Evolutionary conservation across 2,329 filamentous ascomycete species (phyloP).

Genomic region (Nemania sp.): DNA sequence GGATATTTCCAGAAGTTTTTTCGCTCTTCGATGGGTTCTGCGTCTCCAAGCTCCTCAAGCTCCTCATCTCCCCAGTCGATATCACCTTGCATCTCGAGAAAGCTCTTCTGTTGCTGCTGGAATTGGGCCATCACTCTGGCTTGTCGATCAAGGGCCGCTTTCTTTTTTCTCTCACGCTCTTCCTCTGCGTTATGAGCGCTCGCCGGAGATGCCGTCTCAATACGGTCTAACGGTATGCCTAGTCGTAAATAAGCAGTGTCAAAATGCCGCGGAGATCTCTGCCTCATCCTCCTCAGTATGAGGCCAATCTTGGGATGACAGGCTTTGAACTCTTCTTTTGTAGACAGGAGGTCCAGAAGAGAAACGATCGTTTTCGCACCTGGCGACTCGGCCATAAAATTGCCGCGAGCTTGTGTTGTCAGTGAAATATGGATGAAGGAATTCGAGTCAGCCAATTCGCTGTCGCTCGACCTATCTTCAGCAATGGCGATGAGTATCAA

Average conservation of each 20-base stretch:
- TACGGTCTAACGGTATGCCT: constrained; percentile 73
- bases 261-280: constrained; percentile 77
- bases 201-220: constrained; percentile 83
- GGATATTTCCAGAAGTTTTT: constrained; percentile 89
- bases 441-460: constrained; percentile 51
- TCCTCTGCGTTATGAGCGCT: constrained; percentile 66
- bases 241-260: constrained; percentile 66
- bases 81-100: constrained; percentile 84
- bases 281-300: constrained; percentile 82
- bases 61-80: constrained; percentile 91
- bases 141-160: constrained; percentile 85
- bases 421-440: constrained; percentile 79
- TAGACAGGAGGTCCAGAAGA: constrained; percentile 64
- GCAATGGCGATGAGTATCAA: constrained; percentile 82
- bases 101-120: constrained; percentile 95
- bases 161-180: constrained; percentile 84
- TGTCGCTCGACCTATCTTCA: constrained; percentile 72
- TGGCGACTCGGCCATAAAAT: constrained; percentile 61
- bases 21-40: constrained; percentile 63
- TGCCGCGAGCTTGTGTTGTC: constrained; percentile 64
- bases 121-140: constrained; percentile 97
- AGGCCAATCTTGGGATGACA: constrained; percentile 84
- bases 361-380: constrained; percentile 66
- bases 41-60: constrained; percentile 69
- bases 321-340: constrained; percentile 75